These are phyloP conservation scores for Colletotrichum plurivorum DNA, from an alignment of 2,329 filamentous ascomycete genomes.

Conservation along the genomic window DNA sequence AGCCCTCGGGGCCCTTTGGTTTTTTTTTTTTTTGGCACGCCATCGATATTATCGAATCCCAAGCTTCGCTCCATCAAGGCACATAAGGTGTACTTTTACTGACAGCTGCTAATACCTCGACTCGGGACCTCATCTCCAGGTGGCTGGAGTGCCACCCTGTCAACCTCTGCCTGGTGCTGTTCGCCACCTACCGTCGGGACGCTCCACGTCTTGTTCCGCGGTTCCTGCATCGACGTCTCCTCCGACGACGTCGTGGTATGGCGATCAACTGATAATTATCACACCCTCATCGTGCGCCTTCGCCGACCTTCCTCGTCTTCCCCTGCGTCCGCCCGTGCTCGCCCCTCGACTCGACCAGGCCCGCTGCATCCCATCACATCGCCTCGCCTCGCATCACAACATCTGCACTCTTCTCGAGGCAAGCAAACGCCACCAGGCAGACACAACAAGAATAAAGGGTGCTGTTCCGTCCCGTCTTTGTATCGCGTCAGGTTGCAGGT, in stretches of 20 bases:
- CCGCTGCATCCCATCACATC: constrained; percentile 15
- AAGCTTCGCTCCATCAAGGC: not conserved
- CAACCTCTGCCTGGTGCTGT: too few species aligned
- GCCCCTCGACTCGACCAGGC: constrained; percentile 17
- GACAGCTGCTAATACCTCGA: too few species aligned
- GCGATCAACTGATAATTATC: constrained; percentile 22
- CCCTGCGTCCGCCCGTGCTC: constrained; percentile 15
- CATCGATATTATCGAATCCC: not conserved
- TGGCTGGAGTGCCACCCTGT: too few species aligned
- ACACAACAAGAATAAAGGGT: not conserved
- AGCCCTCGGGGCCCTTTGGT: too few species aligned
- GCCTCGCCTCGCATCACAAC: not conserved
- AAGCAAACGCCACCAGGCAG: constrained; percentile 19
- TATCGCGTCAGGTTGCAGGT: not conserved
- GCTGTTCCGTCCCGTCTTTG: constrained; percentile 24
- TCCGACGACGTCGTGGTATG: not conserved
- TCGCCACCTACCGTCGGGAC: too few species aligned
- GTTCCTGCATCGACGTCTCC: constrained; percentile 27
- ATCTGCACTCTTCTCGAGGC: constrained; percentile 3
- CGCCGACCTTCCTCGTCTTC: not conserved
- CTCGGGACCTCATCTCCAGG: too few species aligned
- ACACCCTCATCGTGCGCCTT: not conserved
- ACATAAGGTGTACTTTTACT: not conserved
- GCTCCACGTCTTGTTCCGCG: constrained; percentile 1
- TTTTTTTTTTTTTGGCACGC: not conserved